Conservation (phyloP, 345 rosid species). For the Eucalyptus globulus region DNA sequence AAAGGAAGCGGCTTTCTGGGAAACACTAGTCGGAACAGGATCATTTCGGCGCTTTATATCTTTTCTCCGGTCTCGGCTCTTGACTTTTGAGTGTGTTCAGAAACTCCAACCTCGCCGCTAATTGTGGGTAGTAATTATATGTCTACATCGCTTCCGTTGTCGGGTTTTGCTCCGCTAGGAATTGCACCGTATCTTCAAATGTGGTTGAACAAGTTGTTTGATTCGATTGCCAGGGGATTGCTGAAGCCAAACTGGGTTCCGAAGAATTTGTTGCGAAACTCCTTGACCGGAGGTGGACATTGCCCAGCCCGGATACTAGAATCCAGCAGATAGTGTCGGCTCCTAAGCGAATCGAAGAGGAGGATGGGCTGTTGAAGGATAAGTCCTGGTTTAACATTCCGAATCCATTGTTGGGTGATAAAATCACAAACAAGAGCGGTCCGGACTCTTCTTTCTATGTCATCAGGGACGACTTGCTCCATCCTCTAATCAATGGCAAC, state of each 20-base stretch:
- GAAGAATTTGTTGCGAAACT: conserved; percentile 25
- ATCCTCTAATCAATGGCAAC: conserved; percentile 84
- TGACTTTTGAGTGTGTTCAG: background rate
- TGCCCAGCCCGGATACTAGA: conserved; percentile 42
- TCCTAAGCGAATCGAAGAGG: background rate
- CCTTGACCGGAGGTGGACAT: conserved; percentile 65
- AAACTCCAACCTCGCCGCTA: background rate
- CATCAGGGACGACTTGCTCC: conserved; percentile 83
- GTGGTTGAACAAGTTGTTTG: background rate
- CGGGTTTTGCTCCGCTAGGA: background rate
- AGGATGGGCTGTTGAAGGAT: conserved; percentile 1
- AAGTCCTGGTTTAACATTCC: conserved; percentile 21
- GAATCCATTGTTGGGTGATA: conserved; percentile 28
- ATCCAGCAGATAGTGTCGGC: conserved; percentile 43
- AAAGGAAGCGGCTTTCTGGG: background rate
- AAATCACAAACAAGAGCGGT: background rate
- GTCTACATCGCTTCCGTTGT: background rate
- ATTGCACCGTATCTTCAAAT: background rate
- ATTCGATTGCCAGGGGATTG: conserved; percentile 5
- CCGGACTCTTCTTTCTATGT: conserved; percentile 44
- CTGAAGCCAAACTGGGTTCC: conserved; percentile 10
- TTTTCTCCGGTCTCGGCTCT: background rate
- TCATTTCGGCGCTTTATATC: background rate
- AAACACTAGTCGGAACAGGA: background rate
- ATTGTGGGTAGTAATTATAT: background rate